Conservation (phyloP, 2,329 filamentous ascomycete species). For the Stagonosporopsis chrysanthemi region DNA sequence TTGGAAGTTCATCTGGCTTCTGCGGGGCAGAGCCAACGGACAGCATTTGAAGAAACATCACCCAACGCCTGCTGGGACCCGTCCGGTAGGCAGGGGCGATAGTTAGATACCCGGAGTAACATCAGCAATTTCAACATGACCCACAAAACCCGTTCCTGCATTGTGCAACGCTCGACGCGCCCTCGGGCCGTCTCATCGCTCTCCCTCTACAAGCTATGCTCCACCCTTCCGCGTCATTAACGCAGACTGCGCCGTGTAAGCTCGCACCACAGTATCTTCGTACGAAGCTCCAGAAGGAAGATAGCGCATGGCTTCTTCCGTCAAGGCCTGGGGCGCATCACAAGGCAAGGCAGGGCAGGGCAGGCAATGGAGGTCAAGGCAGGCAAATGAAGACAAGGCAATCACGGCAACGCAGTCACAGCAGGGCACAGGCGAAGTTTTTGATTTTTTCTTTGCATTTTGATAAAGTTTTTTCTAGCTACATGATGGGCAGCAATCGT, state of each 20-base stretch:
- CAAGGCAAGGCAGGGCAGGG: background rate
- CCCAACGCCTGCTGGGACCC: background rate
- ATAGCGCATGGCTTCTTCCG: background rate
- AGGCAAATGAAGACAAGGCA: too few species aligned
- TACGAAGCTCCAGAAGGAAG: background rate
- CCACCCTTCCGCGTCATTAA: background rate
- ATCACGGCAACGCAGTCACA: background rate
- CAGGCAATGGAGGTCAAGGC: too few species aligned
- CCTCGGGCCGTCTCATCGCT: background rate
- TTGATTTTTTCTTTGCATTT: background rate
- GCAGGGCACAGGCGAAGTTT: background rate
- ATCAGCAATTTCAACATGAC: background rate
- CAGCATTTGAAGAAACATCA: background rate
- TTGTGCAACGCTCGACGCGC: background rate
- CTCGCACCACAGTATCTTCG: background rate
- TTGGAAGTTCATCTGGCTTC: background rate
- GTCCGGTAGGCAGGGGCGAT: background rate
- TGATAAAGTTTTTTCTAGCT: background rate
- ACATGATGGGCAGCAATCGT: background rate
- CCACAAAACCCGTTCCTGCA: background rate
- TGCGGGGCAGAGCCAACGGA: background rate
- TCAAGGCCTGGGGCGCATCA: background rate
- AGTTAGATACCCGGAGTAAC: background rate
- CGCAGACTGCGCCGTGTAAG: background rate
- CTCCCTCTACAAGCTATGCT: background rate